A percentile compares a stretch with the other conserved stretches of the same genome.
Evolutionary conservation across 768 basidiomycete species (phyloP).

Genomic region (Tricholoma matsutake): DNA sequence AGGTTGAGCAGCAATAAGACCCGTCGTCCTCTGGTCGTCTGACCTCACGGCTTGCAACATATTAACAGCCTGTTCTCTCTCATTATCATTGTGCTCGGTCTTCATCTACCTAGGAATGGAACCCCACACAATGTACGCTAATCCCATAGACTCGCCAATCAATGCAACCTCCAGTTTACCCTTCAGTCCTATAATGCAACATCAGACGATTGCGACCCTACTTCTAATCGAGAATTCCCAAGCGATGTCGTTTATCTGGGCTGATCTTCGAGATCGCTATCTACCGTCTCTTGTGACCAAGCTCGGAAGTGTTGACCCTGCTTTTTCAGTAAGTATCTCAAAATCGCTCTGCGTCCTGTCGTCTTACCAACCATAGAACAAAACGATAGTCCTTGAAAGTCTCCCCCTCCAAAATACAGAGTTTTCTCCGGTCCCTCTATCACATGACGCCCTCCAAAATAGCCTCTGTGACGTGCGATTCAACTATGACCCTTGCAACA

Average conservation of each 20-base stretch:
- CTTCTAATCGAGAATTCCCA: conserved; percentile 57
- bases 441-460: conserved; percentile 37
- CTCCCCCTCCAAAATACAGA: conserved; percentile 34
- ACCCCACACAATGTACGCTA: conserved; percentile 9
- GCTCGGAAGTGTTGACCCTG: conserved; percentile 36
- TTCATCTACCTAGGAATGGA: conserved; percentile 2
- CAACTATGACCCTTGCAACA: conserved; percentile 39
- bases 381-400: conserved; percentile 45
- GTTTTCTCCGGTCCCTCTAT: conserved; percentile 31
- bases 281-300: conserved; percentile 41
- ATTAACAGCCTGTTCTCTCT: conserved; percentile 5
- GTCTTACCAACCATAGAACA: conserved; percentile 29
- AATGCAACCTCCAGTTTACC: conserved; percentile 11
- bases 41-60: conserved; percentile 6
- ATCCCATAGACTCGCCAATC: conserved; percentile 3
- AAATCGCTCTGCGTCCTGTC: conserved; percentile 6
- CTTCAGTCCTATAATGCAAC: conserved; percentile 20
- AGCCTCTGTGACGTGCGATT: conserved; percentile 42
- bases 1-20: conserved; percentile 15
- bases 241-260: conserved; percentile 42
- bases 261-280: conserved; percentile 46
- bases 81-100: conserved; percentile 4
- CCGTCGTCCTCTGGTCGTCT: conserved; percentile 4
- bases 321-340: conserved; percentile 37
- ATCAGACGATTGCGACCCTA: conserved; percentile 38